Evolutionary conservation across 768 basidiomycete species (phyloP), one percentile per base, ranked within the genome.

Genomic region (Mycena indigotica): DNA sequence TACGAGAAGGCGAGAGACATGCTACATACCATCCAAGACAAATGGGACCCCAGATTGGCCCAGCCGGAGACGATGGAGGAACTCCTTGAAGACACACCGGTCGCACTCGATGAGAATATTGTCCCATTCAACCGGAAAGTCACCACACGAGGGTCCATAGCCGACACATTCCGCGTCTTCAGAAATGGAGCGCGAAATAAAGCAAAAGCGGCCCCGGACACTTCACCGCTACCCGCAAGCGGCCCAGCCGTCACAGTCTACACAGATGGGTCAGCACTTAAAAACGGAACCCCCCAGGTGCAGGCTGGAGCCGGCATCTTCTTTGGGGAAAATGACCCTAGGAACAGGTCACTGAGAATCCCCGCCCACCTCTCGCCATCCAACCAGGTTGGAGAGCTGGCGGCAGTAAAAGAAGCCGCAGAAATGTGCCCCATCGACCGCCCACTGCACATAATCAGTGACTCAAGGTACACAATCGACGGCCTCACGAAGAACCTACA

Each of bases 241-340:
- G 21, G 19, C 41, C 16, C 19, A 15, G 41, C 16, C 10, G 17
- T 5, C 35, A 35, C 41, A 24, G 30, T 58, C 3, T 59, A 59
- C 28, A 55, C 58, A 28, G 62, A 61, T 19, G 55, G 65, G 0
- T 57, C 58, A 2, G 57, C 56, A n/a, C 28, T 58, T 5, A 53
- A 58, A 16, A 61, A 61, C 39, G 57, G 58, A 1, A 44, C 16
- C 29, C 5, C 23, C 2, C 35, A 61, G 30, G 50, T 51, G 12
- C 4, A 21, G 29, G 50, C 50, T 19, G 50, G 50, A 15, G 4
- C 50, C 4, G 50, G 50, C 5, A 51, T 51, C 17, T 51, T 4
- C 50, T 51, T 29, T 24, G 50, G 50, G 12, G 4, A 4, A 29
- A 13, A 21, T 3, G 50, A 51, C 50, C 17, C 50, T 5, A 28